A percentile compares a stretch with the other conserved stretches of the same genome.
phyloP scores from a whole-genome alignment of 441 rosid genomes.

The Populus hybrid region DNA sequence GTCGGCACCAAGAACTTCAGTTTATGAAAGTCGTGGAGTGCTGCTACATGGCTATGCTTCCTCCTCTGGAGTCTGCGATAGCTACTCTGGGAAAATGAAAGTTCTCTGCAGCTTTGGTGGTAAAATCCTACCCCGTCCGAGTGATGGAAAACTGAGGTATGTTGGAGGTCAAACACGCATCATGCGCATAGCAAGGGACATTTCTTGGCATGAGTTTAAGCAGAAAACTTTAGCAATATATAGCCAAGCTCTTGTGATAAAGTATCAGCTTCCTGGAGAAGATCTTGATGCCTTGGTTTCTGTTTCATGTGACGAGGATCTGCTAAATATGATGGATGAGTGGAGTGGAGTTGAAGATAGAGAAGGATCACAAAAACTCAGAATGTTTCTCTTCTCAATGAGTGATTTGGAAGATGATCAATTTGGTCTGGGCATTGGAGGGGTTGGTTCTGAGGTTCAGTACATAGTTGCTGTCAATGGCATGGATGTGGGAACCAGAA shows the following conservation, averaged over 20 bases:
- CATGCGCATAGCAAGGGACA: slow-evolving; percentile 53
- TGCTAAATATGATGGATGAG: slow-evolving; percentile 90
- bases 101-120: slow-evolving; percentile 93
- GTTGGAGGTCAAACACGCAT: slow-evolving; percentile 92
- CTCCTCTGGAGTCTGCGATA: slow-evolving; percentile 51
- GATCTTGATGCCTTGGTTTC: slow-evolving; percentile 88
- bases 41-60: slow-evolving; percentile 25
- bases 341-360: slow-evolving; percentile 55
- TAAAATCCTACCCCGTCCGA: slow-evolving; percentile 78
- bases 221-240: slow-evolving; percentile 57
- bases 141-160: slow-evolving; percentile 86
- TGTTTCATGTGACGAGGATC: slow-evolving; percentile 86
- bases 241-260: slow-evolving; percentile 55
- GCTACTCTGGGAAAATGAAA: slow-evolving; percentile 50
- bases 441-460: slow-evolving; percentile 74
- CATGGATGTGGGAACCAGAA: slow-evolving; percentile 58
- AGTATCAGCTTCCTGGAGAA: slow-evolving; percentile 95
- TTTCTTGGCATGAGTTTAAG: slow-evolving; percentile 64
- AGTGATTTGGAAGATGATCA: slow-evolving; percentile 72
- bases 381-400: slow-evolving; percentile 73
- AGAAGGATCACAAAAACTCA: slow-evolving; percentile 60
- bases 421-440: slow-evolving; percentile 44
- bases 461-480: slow-evolving; percentile 88
- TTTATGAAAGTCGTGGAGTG: slow-evolving; percentile 41
- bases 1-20: slow-evolving; percentile 44